Evolutionary conservation across 805 yeast genomes (phyloP).

Genomic region (Teunomyces tritomae): DNA sequence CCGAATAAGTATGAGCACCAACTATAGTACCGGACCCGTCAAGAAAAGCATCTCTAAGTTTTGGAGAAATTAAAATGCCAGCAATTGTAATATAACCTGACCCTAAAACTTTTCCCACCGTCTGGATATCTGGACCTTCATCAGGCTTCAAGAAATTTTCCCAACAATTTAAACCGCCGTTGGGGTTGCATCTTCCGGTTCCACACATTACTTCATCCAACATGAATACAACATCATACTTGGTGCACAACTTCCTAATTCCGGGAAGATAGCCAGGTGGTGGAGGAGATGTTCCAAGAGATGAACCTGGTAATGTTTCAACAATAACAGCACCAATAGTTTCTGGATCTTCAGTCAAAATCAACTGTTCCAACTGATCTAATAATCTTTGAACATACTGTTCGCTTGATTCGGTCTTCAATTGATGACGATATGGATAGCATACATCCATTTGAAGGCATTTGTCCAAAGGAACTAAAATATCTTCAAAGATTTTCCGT

Average conservation of each 20-base stretch:
- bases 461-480: slow-evolving; percentile 15
- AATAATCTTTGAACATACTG: slow-evolving; percentile 21
- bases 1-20: slow-evolving; percentile 26
- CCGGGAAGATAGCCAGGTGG: slow-evolving; percentile 27
- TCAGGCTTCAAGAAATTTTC: slow-evolving; percentile 23
- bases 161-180: slow-evolving; percentile 29
- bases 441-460: slow-evolving; percentile 21
- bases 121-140: slow-evolving; percentile 30
- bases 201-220: slow-evolving; percentile 61
- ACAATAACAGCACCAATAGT: slow-evolving; percentile 25
- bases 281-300: slow-evolving; percentile 27
- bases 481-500: slow-evolving; percentile 18
- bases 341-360: slow-evolving; percentile 25
- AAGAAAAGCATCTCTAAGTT: slow-evolving; percentile 18
- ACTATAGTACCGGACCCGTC: slow-evolving; percentile 18
- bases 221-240: slow-evolving; percentile 49
- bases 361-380: slow-evolving; percentile 21
- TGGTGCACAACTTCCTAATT: slow-evolving; percentile 45
- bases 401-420: slow-evolving; percentile 20
- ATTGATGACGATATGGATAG: slow-evolving; percentile 29
- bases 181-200: slow-evolving; percentile 43
- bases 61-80: slow-evolving; percentile 28
- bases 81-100: slow-evolving; percentile 32
- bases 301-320: slow-evolving; percentile 29
- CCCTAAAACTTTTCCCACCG: slow-evolving; percentile 32